These are phyloP conservation scores for Basidiobolus heterosporus DNA, from an alignment of 371 early-diverging fungal genomes.

Conservation along the genomic window DNA sequence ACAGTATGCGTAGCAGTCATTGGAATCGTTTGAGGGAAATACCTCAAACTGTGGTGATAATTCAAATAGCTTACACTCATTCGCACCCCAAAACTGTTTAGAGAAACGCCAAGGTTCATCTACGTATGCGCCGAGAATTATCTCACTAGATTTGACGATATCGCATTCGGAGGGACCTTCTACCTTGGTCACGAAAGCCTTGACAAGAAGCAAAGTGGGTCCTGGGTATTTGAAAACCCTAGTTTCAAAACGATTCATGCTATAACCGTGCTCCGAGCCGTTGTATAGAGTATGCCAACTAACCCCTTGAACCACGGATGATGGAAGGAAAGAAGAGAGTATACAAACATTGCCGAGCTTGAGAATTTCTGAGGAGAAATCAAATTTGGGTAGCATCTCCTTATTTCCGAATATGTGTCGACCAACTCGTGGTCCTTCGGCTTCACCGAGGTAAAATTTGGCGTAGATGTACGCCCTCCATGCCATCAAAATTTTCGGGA, in stretches of 20 bases:
- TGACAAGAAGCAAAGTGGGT: conserved; percentile 31
- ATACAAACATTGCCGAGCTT: conserved; percentile 18
- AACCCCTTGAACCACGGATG: not conserved
- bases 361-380: conserved; percentile 17
- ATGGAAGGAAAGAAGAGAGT: conserved; percentile 28
- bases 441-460: conserved; percentile 19
- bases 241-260: conserved; percentile 44
- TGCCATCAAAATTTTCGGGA: conserved; percentile 24
- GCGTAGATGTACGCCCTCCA: conserved; percentile 26
- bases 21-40: conserved; percentile 18
- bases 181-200: not conserved
- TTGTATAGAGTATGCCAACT: conserved; percentile 29
- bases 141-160: not conserved
- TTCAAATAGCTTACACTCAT: conserved; percentile 31
- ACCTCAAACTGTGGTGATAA: conserved; percentile 31
- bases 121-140: conserved; percentile 28
- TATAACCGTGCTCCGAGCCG: conserved; percentile 34
- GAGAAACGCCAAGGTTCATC: conserved; percentile 38
- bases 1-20: conserved; percentile 27
- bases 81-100: conserved; percentile 29
- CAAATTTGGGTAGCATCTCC: not conserved
- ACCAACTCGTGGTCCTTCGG: not conserved
- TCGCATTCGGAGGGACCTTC: not conserved
- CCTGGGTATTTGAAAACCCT: conserved; percentile 48
- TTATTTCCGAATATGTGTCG: not conserved